These are phyloP conservation scores for Albatrellus sp. DNA, from an alignment of 1,284 basidiomycete genomes.

Conservation along the genomic window DNA sequence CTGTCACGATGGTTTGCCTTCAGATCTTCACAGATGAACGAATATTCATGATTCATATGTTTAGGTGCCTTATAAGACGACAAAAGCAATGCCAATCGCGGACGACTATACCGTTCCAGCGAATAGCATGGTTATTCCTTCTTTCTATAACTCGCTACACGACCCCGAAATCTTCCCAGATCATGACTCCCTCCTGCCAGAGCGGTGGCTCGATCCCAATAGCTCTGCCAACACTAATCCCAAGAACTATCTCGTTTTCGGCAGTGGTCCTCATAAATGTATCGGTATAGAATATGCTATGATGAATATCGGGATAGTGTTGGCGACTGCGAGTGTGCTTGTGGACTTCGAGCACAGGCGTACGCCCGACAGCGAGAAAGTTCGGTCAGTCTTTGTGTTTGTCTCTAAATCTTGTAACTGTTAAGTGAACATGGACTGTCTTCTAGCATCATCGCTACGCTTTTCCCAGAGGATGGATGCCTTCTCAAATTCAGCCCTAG, in stretches of 20 bases:
- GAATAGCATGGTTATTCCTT: slow-evolving; percentile 91
- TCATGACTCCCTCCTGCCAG: slow-evolving; percentile 76
- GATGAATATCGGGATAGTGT: slow-evolving; percentile 82
- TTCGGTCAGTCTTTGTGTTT: slow-evolving; percentile 48
- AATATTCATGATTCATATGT: background rate
- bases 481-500: slow-evolving; percentile 66
- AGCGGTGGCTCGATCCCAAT: slow-evolving; percentile 87
- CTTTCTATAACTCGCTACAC: slow-evolving; percentile 92
- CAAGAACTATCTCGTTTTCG: slow-evolving; percentile 95
- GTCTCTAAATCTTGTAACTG: slow-evolving; percentile 4
- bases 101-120: slow-evolving; percentile 86
- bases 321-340: slow-evolving; percentile 75
- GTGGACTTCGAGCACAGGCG: slow-evolving; percentile 85
- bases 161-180: slow-evolving; percentile 83
- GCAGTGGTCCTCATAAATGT: slow-evolving; percentile 87
- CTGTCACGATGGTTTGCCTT: slow-evolving; percentile 75
- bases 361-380: slow-evolving; percentile 72
- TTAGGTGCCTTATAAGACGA: slow-evolving; percentile 87
- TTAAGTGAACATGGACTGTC: background rate
- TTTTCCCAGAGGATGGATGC: slow-evolving; percentile 93
- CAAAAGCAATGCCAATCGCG: slow-evolving; percentile 85
- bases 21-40: background rate
- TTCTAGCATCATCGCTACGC: slow-evolving; percentile 74
- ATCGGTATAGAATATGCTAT: slow-evolving; percentile 90
- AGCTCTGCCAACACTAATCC: slow-evolving; percentile 76